Percentiles rank a stretch among this genome's conserved stretches.
Conservation (phyloP, 148 eudicot species). For the Cornus florida region DNA sequence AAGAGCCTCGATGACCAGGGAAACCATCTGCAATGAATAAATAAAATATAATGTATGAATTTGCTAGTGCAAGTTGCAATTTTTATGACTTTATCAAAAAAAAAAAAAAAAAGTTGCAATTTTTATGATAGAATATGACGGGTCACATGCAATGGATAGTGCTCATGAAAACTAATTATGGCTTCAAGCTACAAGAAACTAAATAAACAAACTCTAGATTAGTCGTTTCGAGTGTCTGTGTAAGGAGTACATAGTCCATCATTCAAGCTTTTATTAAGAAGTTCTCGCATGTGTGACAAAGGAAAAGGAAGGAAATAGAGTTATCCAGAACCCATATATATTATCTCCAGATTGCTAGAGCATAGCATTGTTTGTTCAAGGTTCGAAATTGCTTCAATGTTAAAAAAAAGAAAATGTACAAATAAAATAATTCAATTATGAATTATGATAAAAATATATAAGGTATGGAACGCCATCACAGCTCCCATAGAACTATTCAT, state of each 20-base stretch:
- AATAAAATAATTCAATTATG: no score
- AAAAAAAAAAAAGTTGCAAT: background rate
- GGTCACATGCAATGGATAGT: background rate
- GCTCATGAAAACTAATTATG: background rate
- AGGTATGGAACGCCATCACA: no score
- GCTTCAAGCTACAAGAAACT: background rate
- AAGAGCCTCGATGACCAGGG: conserved; percentile 64
- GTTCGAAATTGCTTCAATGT: background rate
- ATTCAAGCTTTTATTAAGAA: background rate
- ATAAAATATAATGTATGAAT: background rate
- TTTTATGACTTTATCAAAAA: background rate
- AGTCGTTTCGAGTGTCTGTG: background rate
- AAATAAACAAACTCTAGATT: background rate
- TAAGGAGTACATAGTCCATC: background rate
- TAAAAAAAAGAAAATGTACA: background rate
- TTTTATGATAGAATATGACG: background rate
- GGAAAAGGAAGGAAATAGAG: background rate
- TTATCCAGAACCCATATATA: background rate
- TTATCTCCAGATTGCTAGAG: background rate
- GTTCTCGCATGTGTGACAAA: background rate
- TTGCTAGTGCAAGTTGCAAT: background rate
- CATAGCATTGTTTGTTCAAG: background rate
- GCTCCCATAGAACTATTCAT: no score
- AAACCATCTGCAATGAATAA: conserved; percentile 49
- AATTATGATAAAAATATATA: no score